Evolutionary conservation across 805 yeast genomes (phyloP), one percentile per base, ranked within the genome.

Genomic region (Brettanomyces anomalus): DNA sequence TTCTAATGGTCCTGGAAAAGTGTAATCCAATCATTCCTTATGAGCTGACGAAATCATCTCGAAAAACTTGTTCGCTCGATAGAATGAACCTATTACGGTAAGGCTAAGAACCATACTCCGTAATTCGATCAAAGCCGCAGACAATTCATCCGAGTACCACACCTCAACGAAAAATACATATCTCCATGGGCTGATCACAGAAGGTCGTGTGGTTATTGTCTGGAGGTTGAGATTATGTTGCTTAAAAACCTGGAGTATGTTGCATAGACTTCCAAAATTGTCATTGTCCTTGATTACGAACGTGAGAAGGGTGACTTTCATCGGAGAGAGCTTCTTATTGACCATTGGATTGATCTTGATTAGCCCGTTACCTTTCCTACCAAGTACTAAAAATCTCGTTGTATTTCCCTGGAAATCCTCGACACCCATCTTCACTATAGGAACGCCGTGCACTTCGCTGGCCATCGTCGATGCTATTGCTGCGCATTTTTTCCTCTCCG

Each of bases 151-250:
- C 1, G 53, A 53, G 15, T 62, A 66, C 58, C 72, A 68, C 28
- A 78, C 74, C 55, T 88, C 97, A 10, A 84, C 74, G 53, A 84
- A 87, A 62, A 85, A 88, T 3, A 83, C 78, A 53, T 87, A 85
- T 49, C 81, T 81, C 96, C 96, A 88, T 30, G 77, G 74, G 40
- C 68, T 62, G 28, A 70, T 58, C 10, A 74, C 69, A 4, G 85
- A 76, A 0, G 96, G 96, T 51, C 96, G 70, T 3, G 95, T 81
- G 33, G 78, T 76, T 40, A 88, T 85, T 5, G 84, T 71, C 4
- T 79, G 75, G 65, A 88, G 66, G 54, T 83, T 85, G 45, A 87
- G 64, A 17, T 71, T 65, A 51, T 76, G 65, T 14, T 64, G 57
- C 41, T 76, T 75, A 53, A 87, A 75, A 4, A 72, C 71, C 37